Conservation (phyloP, 768 basidiomycete species). For the Neoboletus magnificus region DNA sequence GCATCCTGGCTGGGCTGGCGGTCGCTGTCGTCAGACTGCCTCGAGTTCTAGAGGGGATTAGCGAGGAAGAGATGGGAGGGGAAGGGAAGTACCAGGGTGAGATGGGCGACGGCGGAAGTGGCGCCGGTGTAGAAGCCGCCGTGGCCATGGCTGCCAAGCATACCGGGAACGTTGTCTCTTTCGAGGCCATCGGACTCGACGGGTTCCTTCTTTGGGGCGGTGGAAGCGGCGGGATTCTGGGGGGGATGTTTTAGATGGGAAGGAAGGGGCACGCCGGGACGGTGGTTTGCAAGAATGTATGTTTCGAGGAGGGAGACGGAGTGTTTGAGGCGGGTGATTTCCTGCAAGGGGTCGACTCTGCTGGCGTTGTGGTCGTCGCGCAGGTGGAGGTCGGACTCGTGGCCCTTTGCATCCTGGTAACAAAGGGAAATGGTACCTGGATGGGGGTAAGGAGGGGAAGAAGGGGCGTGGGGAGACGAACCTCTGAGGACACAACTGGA, state of each 20-base stretch:
- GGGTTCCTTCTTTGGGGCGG: conserved; percentile 50
- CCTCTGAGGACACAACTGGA: conserved; percentile 84
- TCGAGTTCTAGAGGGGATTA: conserved; percentile 35
- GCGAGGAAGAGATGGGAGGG: conserved; percentile 12
- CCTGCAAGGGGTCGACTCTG: conserved; percentile 38
- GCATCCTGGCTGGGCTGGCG: conserved; percentile 52
- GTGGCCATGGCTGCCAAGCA: conserved; percentile 61
- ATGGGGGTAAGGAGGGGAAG: conserved; percentile 14
- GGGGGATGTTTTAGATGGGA: conserved; percentile 29
- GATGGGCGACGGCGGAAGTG: conserved; percentile 69
- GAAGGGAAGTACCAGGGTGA: conserved; percentile 48
- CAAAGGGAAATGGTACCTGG: conserved; percentile 77
- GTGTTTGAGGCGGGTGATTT: conserved; percentile 40
- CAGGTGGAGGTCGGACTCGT: conserved; percentile 50
- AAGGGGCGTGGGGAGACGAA: conserved; percentile 30
- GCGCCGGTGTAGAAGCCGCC: conserved; percentile 78
- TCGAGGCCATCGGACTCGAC: conserved; percentile 46
- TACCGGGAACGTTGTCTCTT: conserved; percentile 53
- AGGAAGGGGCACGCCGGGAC: conserved; percentile 15
- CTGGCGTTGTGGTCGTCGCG: conserved; percentile 51
- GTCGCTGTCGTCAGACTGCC: conserved; percentile 51
- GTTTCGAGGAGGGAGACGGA: conserved; percentile 39
- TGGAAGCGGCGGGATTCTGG: conserved; percentile 30
- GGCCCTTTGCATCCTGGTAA: conserved; percentile 71
- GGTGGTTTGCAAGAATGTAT: conserved; percentile 32